Percentiles rank a stretch among this genome's conserved stretches.
Conservation (phyloP, 306 rosid species). For the Sesbania bispinosa region DNA sequence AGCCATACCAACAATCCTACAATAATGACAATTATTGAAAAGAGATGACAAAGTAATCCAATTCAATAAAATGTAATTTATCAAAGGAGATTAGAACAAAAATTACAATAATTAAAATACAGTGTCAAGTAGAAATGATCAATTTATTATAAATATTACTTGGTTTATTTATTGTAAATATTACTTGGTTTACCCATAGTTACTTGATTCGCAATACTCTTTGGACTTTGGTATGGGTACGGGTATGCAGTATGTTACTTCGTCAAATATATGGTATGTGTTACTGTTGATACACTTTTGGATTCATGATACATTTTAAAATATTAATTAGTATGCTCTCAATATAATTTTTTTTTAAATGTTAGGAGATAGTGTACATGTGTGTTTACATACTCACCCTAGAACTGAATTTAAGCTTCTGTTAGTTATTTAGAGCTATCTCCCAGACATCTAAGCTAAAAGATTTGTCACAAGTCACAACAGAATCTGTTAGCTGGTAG, state of each 20-base stretch:
- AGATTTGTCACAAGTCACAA: too few species aligned
- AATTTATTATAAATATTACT: too few species aligned
- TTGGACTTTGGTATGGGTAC: not conserved
- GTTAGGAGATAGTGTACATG: too few species aligned
- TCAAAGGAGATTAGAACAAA: not conserved
- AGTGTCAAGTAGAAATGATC: not conserved
- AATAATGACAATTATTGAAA: slow-evolving; percentile 30
- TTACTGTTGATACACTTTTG: not conserved
- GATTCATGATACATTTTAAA: not conserved
- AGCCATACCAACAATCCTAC: slow-evolving; percentile 99
- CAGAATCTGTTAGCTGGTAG: too few species aligned
- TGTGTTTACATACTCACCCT: too few species aligned
- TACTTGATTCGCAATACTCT: not conserved
- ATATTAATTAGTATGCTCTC: not conserved
- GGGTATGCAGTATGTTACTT: not conserved
- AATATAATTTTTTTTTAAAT: too few species aligned
- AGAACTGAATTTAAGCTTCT: too few species aligned
- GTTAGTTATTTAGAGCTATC: too few species aligned
- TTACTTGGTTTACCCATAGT: slow-evolving; percentile 3
- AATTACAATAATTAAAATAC: not conserved
- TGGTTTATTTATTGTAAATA: not conserved
- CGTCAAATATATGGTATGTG: not conserved
- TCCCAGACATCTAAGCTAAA: too few species aligned
- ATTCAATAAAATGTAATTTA: slow-evolving; percentile 24
- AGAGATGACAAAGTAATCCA: slow-evolving; percentile 14